Conservation (phyloP, 345 rosid genomes). For the Melaleuca alternifolia region DNA sequence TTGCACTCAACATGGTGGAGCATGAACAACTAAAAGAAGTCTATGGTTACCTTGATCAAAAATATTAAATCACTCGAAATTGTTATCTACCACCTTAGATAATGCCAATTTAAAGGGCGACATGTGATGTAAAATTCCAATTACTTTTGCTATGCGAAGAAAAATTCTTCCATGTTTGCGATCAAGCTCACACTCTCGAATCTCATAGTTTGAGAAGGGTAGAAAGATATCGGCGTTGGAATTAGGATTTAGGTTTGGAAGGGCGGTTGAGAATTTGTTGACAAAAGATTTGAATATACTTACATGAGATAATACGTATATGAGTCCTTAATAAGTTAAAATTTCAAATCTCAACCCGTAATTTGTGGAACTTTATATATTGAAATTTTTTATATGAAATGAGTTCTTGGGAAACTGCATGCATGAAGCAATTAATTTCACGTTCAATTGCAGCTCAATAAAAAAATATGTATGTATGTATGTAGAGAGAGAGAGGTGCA, state of each 20-base stretch:
- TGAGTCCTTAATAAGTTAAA: background rate
- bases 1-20: too few relatives aligned
- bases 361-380: background rate
- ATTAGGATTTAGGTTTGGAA: background rate
- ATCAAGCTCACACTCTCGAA: background rate
- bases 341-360: background rate
- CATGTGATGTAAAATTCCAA: background rate
- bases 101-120: background rate
- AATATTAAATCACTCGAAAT: background rate
- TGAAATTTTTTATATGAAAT: background rate
- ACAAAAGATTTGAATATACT: background rate
- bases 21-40: background rate
- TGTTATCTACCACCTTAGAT: background rate
- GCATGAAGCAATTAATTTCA: rapidly evolving
- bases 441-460: background rate
- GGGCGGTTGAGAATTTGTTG: background rate
- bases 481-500: background rate
- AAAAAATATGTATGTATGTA: too few relatives aligned
- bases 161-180: background rate
- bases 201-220: background rate
- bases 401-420: background rate
- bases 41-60: background rate
- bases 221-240: background rate
- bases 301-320: background rate
- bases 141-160: background rate